Conservation (phyloP, 345 rosid genomes). For the Hypericum perforatum region DNA sequence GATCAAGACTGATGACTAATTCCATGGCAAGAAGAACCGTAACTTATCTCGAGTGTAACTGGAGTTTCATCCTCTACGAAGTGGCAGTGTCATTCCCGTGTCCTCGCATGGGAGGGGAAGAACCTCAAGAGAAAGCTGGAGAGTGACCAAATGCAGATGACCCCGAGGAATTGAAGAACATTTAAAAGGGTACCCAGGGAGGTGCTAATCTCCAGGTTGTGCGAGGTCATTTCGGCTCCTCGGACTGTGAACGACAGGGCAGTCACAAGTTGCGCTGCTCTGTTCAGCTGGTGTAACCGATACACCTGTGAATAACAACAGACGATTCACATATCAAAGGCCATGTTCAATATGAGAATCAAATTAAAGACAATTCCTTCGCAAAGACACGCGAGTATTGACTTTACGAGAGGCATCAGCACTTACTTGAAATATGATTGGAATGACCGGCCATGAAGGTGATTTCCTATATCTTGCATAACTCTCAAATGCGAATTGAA, state of each 20-base stretch:
- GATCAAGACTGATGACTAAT: too few relatives aligned
- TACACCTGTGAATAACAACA: slow-evolving; percentile 50
- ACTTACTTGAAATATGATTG: slow-evolving; percentile 76
- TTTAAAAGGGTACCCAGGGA: slow-evolving; percentile 71
- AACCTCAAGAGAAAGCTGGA: slow-evolving; percentile 85
- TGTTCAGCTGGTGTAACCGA: slow-evolving; percentile 89
- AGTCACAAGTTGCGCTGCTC: slow-evolving; percentile 93
- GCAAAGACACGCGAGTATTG: background rate
- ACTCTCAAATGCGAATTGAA: slow-evolving; percentile 92
- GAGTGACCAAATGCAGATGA: slow-evolving; percentile 91
- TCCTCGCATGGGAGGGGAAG: slow-evolving; percentile 30
- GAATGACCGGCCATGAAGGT: slow-evolving; percentile 69
- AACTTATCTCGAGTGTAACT: too few relatives aligned
- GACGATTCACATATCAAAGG: background rate
- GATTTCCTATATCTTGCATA: slow-evolving; percentile 62
- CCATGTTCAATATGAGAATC: background rate
- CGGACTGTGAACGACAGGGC: slow-evolving; percentile 82
- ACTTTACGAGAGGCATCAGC: slow-evolving; percentile 1
- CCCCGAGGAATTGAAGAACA: slow-evolving; percentile 83
- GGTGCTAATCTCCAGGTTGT: slow-evolving; percentile 80
- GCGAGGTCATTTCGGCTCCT: slow-evolving; percentile 77
- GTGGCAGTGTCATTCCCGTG: slow-evolving; percentile 14
- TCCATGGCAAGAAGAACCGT: too few relatives aligned
- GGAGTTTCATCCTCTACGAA: too few relatives aligned
- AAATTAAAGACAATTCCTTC: background rate